These are phyloP conservation scores for Gnetum montanum DNA, from an alignment of 75 land plant genomes.

Conservation along the genomic window DNA sequence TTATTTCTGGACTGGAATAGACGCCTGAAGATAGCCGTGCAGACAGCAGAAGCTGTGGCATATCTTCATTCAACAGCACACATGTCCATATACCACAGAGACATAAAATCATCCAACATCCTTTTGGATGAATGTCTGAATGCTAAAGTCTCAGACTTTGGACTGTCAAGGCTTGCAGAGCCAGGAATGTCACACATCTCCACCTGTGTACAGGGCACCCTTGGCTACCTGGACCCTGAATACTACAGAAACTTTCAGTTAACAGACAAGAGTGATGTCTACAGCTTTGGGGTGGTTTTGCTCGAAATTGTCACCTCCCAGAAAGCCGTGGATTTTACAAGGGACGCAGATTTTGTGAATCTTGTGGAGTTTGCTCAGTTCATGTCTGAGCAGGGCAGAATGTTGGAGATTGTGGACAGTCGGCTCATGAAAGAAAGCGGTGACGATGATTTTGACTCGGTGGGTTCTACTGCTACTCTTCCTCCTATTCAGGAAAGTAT, in stretches of 20 bases:
- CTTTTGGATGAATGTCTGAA: slow-evolving; percentile 19
- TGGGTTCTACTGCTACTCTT: no score
- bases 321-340: slow-evolving; percentile 7
- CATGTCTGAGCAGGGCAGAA: no score
- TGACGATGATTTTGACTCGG: no score
- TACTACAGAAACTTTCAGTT: slow-evolving; percentile 17
- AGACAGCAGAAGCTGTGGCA: slow-evolving; percentile 20
- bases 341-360: no score
- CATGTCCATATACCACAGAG: slow-evolving; percentile 28
- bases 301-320: slow-evolving; percentile 16
- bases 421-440: no score
- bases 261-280: slow-evolving; percentile 24
- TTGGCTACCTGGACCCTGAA: slow-evolving; percentile 22
- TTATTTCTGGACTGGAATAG: slow-evolving; percentile 10
- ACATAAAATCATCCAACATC: slow-evolving; percentile 34
- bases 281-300: slow-evolving; percentile 29
- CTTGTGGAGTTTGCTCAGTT: no score
- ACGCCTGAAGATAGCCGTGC: slow-evolving; percentile 19
- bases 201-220: slow-evolving; percentile 19
- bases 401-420: no score
- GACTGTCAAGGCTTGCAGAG: slow-evolving; percentile 14
- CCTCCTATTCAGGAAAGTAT: no score
- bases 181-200: slow-evolving; percentile 12
- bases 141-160: slow-evolving; percentile 21
- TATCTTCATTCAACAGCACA: slow-evolving; percentile 15